A percentile compares a stretch with the other conserved stretches of the same genome.
Evolutionary conservation across 192 early-diverging fungal genomes (phyloP).

Genomic region (Coemansia sp.): DNA sequence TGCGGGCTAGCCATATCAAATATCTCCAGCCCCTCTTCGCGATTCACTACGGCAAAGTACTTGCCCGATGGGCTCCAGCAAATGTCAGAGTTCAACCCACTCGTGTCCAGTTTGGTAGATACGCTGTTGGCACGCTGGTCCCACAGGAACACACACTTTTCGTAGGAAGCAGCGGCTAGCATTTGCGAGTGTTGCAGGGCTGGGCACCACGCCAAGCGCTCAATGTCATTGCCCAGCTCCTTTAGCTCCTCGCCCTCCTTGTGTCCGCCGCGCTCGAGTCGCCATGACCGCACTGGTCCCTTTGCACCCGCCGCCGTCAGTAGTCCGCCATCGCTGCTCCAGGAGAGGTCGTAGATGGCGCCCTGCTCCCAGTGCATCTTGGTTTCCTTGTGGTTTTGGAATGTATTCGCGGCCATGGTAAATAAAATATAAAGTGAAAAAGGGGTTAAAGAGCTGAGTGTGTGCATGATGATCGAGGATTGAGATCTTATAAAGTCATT

Average conservation of each 20-base stretch:
- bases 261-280: slow-evolving; percentile 48
- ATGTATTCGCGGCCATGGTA: slow-evolving; percentile 6
- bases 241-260: slow-evolving; percentile 53
- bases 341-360: slow-evolving; percentile 40
- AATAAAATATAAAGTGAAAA: background rate
- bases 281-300: slow-evolving; percentile 40
- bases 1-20: slow-evolving; percentile 32
- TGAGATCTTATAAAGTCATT: no score
- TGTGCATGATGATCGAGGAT: background rate
- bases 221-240: slow-evolving; percentile 28
- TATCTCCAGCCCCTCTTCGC: slow-evolving; percentile 39
- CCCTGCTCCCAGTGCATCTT: slow-evolving; percentile 51
- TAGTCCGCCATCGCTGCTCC: slow-evolving; percentile 53
- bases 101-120: slow-evolving; percentile 14
- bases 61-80: slow-evolving; percentile 44
- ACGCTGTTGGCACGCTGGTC: slow-evolving; percentile 23
- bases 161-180: slow-evolving; percentile 40
- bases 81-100: slow-evolving; percentile 27
- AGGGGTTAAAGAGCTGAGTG: no score
- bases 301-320: slow-evolving; percentile 43
- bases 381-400: slow-evolving; percentile 35
- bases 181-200: slow-evolving; percentile 11
- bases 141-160: slow-evolving; percentile 41
- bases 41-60: slow-evolving; percentile 26
- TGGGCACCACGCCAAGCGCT: slow-evolving; percentile 45